Base-by-base conservation (phyloP, 176 grass and related monocot genomes). In the Coix lacrymajobi region DNA sequence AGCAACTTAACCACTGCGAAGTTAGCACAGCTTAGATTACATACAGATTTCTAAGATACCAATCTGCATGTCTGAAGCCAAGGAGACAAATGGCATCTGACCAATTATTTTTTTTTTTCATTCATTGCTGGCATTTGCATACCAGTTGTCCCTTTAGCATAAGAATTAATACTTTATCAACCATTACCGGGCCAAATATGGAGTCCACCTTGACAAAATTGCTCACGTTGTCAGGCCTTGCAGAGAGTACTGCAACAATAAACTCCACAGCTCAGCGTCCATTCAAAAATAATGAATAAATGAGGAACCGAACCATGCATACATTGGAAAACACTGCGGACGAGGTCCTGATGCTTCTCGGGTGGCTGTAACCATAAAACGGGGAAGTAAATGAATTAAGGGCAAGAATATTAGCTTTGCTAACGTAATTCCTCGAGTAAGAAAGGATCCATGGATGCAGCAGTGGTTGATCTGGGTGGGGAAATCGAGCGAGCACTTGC, bases 281-380 rank as follows among this genome's bases (percentile, higher is more conserved):
- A 71, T 37, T 61, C 8, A 46, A 73, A 72, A 69, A 4, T 69
- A 9, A 9, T 29, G 38, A 71, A 36, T 15, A 31, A 68, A 46
- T 26, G 4, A 58, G 67, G 81, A 64, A 84, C 19, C 1, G 31
- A 49, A 80, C 19, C 2, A 38, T 62, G 26, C 79, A 77, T 81
- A 97, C 96, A 92, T 83, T 85, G 79, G 77, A 93, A 99, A 56
- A 96, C 87, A 28, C 91, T 24, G 40, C 93, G 96, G 5, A 85
- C 80, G 43, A 99, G 77, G 20, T 99, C 89, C 85, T 96, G 89
- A 33, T 99, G 96, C 75, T 93, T 93, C 93, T 99, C 96, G 17
- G 96, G 93, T 14, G 89, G 80, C 96, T 99, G 91, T 36, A 49
- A 16, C 77, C 73, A 71, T 75, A 62, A 86, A 68, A 19, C 2